Evolutionary conservation across 257 asterid species (phyloP).

Genomic region (Phtheirospermum japonicum): DNA sequence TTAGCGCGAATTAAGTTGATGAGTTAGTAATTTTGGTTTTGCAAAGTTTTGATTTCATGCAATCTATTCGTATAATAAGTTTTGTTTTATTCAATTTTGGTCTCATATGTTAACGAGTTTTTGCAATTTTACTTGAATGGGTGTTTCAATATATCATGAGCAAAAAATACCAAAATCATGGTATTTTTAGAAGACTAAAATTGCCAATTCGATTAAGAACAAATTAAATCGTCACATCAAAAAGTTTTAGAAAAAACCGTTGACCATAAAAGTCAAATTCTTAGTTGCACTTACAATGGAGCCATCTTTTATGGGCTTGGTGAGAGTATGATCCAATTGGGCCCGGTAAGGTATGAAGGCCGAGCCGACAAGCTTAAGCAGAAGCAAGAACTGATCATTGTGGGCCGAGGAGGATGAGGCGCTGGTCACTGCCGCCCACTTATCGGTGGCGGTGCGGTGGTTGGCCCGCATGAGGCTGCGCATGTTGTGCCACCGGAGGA

Average conservation of each 20-base stretch:
- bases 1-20: not conserved
- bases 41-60: not conserved
- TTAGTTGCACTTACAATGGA: constrained; percentile 61
- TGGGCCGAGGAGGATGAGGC: constrained; percentile 29
- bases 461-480: constrained; percentile 28
- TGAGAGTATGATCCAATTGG: constrained; percentile 51
- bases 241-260: too few species aligned
- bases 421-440: constrained; percentile 27
- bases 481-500: constrained; percentile 75
- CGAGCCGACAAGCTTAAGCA: constrained; percentile 77
- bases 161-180: too few species aligned
- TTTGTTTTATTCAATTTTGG: not conserved
- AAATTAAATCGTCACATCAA: too few species aligned
- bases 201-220: too few species aligned
- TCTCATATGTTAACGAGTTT: not conserved
- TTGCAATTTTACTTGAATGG: not conserved
- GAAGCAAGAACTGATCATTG: constrained; percentile 64
- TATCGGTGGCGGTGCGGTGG: constrained; percentile 26
- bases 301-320: constrained; percentile 54
- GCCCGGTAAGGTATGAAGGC: constrained; percentile 76
- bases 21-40: too few species aligned
- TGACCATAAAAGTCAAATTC: too few species aligned
- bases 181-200: too few species aligned
- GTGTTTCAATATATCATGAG: not conserved
- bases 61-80: not conserved